Base-by-base conservation (phyloP, 2,329 filamentous ascomycete species). In the Cordyceps sp. region DNA sequence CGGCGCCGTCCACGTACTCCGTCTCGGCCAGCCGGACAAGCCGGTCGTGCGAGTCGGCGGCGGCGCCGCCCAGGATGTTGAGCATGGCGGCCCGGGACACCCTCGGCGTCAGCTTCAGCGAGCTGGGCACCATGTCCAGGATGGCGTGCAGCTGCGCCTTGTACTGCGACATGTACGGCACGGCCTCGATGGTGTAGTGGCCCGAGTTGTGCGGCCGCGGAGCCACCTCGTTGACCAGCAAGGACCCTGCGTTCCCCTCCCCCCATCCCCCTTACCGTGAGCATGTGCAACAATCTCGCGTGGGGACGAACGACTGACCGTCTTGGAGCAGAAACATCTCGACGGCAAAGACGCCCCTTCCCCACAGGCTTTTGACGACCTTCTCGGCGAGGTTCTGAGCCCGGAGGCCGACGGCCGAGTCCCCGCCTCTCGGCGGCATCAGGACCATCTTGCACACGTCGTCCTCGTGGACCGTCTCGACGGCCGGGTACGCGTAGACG, bases 401-500 rank as follows among this genome's bases (percentile, higher is more conserved):
- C 44, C 69, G 59, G 40, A 71, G 54, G 37, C 70, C 69, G 25
- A 79, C 63, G 2, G 62, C 54, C 1, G 63, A 57, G 1, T 73
- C 62, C 4, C 92, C 74, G 6, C 69, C 65, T 24, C 86, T 69
- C 1, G 88, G 82, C 3, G 90, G 90, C 32, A 78, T 77, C 49
- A 86, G 94, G 3, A 88, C 83, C 41, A 86, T 76, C 44, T 92
- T 90, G 69, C 90, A 96, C 44, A 98, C 85, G 48, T 76, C 90
- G 54, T 96, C 82, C 55, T 94, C 83, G 45, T 98, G 90, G 20
- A 96, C 70, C 1, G 88, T 96, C 61, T 98, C 90, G 2, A 94
- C 86, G 0, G 78, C 79, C 1, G 90, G 86, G 49, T 90, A 96
- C 5, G 86, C 73, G 21, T 85, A 60, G 10, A 69, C 52, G 12